Evolutionary conservation across 2,329 filamentous ascomycete species (phyloP).

Genomic region (Colletotrichum nymphaeae): DNA sequence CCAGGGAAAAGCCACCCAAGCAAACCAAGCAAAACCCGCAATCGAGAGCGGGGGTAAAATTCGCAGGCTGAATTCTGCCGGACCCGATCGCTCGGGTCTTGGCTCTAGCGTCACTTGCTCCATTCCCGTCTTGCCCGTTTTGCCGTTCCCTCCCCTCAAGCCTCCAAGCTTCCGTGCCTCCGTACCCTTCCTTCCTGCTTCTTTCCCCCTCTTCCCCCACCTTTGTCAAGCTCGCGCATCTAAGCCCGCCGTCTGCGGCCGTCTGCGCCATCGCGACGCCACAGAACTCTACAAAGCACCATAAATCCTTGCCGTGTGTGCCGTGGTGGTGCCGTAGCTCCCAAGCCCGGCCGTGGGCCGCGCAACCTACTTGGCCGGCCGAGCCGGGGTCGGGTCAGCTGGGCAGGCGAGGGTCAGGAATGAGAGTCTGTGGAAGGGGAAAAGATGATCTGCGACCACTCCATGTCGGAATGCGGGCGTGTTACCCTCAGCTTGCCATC

Average conservation of each 20-base stretch:
- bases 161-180: no score
- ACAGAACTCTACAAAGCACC: background rate
- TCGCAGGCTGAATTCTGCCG: background rate
- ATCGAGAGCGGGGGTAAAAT: background rate
- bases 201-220: background rate
- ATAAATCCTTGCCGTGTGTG: background rate
- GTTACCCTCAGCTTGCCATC: background rate
- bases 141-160: background rate
- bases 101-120: constrained; percentile 5
- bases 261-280: background rate
- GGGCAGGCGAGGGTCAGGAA: background rate
- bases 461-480: background rate
- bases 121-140: background rate
- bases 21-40: background rate
- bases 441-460: background rate
- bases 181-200: no score
- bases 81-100: constrained; percentile 17
- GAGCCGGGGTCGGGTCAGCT: background rate
- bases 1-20: no score
- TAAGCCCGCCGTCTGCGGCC: background rate
- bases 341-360: background rate
- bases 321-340: background rate
- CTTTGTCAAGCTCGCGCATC: background rate
- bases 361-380: background rate
- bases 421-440: background rate